phyloP scores from a whole-genome alignment of 495 filamentous ascomycete genomes.

The Corynascus novoguineensis region DNA sequence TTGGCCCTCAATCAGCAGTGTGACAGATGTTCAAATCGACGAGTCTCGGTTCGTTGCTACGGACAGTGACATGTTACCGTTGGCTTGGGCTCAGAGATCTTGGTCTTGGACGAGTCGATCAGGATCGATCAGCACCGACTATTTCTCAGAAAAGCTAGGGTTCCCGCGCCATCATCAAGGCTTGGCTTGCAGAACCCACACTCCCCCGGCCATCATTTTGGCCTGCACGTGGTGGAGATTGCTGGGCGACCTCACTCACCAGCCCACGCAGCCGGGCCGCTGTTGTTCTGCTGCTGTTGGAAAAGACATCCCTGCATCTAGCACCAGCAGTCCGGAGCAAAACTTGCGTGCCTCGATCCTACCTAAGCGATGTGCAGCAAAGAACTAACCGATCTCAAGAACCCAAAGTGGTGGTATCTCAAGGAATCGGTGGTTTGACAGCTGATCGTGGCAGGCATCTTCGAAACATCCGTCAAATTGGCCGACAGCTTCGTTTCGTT shows the following conservation, averaged over 20 bases:
- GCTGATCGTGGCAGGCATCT: not conserved
- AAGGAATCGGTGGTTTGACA: not conserved
- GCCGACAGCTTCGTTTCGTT: slow-evolving; percentile 17
- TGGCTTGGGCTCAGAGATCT: not conserved
- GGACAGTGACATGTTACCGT: not conserved
- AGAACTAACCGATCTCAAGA: not conserved
- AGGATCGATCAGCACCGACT: not conserved
- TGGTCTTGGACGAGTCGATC: not conserved
- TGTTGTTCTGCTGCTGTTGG: not conserved
- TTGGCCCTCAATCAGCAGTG: too few relatives aligned
- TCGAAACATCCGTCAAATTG: slow-evolving; percentile 4
- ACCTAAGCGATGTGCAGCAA: not conserved
- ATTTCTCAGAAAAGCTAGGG: not conserved
- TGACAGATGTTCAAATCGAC: too few relatives aligned
- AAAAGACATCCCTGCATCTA: not conserved
- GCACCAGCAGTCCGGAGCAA: not conserved
- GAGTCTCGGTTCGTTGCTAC: not conserved
- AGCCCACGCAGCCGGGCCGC: not conserved
- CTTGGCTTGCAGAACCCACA: slow-evolving; percentile 4
- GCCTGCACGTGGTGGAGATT: slow-evolving; percentile 1
- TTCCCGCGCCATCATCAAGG: not conserved
- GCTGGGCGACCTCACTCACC: not conserved
- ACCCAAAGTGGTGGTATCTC: not conserved
- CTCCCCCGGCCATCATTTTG: not conserved
- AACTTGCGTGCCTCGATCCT: not conserved